Evolutionary conservation across 164 flowering plant genomes (phyloP).

Genomic region (Vitis amurensis): DNA sequence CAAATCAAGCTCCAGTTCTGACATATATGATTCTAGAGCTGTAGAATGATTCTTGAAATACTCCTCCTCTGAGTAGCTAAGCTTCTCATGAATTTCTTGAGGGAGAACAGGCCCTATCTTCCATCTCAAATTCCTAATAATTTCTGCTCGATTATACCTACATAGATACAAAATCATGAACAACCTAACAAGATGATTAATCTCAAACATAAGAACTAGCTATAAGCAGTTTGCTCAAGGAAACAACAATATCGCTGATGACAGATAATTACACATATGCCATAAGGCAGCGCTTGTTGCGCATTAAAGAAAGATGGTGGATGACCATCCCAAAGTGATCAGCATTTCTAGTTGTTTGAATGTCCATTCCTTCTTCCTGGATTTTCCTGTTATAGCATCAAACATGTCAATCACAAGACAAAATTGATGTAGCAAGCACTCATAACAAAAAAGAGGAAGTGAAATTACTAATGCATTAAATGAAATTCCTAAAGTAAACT

Average conservation of each 20-base stretch:
- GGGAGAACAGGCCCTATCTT: conserved; percentile 73
- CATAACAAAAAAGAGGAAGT: background rate
- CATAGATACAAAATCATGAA: conserved; percentile 6
- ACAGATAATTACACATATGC: conserved; percentile 36
- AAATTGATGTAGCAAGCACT: background rate
- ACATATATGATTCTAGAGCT: conserved; percentile 72
- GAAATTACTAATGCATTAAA: background rate
- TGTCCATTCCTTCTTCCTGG: conserved; percentile 78
- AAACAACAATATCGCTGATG: background rate
- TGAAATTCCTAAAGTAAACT: too few relatives aligned
- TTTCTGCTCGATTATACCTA: conserved; percentile 86
- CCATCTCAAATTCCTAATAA: conserved; percentile 76
- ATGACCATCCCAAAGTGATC: conserved; percentile 87
- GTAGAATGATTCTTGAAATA: conserved; percentile 81
- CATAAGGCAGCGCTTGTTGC: conserved; percentile 51
- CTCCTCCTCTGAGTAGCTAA: conserved; percentile 67
- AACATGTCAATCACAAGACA: background rate
- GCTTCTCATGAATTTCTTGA: conserved; percentile 72
- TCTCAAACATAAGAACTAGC: conserved; percentile 3
- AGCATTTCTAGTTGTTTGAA: conserved; percentile 73
- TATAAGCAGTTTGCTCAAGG: background rate
- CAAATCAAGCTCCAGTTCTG: conserved; percentile 75
- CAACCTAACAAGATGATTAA: conserved; percentile 2
- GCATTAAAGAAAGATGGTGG: conserved; percentile 79
- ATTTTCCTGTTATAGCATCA: conserved; percentile 64